Evolutionary conservation across 306 rosid species (phyloP), one percentile per base, ranked within the genome.

Genomic region (Senna siamea): DNA sequence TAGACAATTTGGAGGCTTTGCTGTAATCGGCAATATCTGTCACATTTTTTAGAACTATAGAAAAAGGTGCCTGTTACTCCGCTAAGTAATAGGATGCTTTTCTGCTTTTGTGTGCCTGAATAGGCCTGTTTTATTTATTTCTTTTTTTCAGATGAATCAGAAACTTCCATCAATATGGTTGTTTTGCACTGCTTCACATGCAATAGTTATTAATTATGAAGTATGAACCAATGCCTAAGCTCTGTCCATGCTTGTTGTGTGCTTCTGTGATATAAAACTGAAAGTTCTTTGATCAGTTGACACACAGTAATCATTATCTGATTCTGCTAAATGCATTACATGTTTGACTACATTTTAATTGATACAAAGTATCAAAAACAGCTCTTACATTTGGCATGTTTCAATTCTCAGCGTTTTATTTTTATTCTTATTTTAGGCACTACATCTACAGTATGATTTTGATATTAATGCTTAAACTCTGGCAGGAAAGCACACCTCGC

Each of bases 401-500:
- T 58, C 58, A 46, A 52, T 26, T 66, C 38, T 52, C 11, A 38
- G 59, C 3, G 30, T 26, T 26, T 26, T 26, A 26, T 55, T 23
- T 34, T 59, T 44, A 26, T 55, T 23, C 22, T 59, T 44, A 6
- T 62, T 20, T 64, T 0, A 22, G 22, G 47, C 56, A 50, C 69
- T 65, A 37, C 47, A n/a, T 9, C 14, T 8, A 7, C 17, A 17
- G 57, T 78, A 35, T 78, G 23, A 37, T 56, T 57, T 46, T 64
- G 72, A 62, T 75, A 63, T 72, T 50, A 79, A 78, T 47, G 34
- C 68, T 14, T 72, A 51, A 54, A 78, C 72, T 75, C 70, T 73
- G 58, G 44, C 85, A 89, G 95, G 88, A 40, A 14, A 89, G 86
- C 92, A 82, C 87, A 35, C 95, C 95, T 67, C 87, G 97, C 30